Evolutionary conservation across 352 stramenopile species (phyloP).

Genomic region (Globisporangium cystogenes): DNA sequence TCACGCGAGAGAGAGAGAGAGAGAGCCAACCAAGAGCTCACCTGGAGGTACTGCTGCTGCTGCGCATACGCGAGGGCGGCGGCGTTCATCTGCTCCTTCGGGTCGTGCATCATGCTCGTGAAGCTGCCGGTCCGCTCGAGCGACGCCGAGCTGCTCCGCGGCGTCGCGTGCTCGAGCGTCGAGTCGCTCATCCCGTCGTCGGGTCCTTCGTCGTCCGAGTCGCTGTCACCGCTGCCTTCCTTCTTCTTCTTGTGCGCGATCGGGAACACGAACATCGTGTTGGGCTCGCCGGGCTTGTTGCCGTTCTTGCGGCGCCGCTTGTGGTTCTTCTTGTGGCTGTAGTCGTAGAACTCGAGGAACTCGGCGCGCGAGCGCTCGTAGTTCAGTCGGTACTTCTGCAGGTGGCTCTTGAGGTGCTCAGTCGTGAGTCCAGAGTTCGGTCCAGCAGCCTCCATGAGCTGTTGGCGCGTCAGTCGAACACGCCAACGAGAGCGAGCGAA

Average conservation of each 20-base stretch:
- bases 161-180: constrained; percentile 13
- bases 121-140: constrained; percentile 12
- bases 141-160: constrained; percentile 5
- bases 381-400: constrained; percentile 88
- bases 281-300: constrained; percentile 36
- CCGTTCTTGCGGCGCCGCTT: constrained; percentile 40
- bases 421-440: constrained; percentile 65
- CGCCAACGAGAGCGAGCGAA: constrained; percentile 7
- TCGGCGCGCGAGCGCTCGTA: constrained; percentile 81
- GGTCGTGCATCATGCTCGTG: constrained; percentile 14
- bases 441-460: constrained; percentile 68
- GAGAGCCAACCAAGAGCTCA: not conserved
- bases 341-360: constrained; percentile 85
- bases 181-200: constrained; percentile 17
- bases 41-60: constrained; percentile 9
- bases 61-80: constrained; percentile 5
- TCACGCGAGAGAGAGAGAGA: too few species aligned
- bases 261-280: constrained; percentile 79
- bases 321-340: constrained; percentile 58
- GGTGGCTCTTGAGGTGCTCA: constrained; percentile 83
- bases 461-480: constrained; percentile 13
- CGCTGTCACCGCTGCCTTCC: constrained; percentile 29
- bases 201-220: constrained; percentile 18
- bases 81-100: constrained; percentile 9
- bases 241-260: constrained; percentile 50